Percentiles rank a stretch among this genome's conserved stretches.
Evolutionary conservation across 2,329 filamentous ascomycete species (phyloP).

Genomic region (Xylariaceae sp.): DNA sequence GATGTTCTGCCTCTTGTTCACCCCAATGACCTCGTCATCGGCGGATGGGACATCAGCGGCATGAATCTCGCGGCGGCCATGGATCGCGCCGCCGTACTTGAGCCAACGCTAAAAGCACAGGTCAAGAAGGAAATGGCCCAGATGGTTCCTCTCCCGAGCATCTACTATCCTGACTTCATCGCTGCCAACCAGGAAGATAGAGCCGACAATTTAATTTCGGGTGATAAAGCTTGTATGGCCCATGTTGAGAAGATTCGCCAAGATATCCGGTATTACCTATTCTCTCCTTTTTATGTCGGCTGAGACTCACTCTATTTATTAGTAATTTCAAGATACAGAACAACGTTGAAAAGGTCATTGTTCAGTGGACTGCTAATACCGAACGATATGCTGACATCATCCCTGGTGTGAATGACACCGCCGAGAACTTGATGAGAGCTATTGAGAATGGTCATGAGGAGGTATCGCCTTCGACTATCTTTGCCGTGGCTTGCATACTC

Average conservation of each 20-base stretch:
- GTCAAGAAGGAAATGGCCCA: constrained; percentile 91
- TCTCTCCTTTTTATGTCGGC: background rate
- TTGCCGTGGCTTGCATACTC: constrained; percentile 91
- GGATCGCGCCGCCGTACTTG: constrained; percentile 93
- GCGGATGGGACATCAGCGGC: constrained; percentile 96
- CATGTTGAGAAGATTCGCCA: constrained; percentile 93
- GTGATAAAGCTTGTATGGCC: constrained; percentile 80
- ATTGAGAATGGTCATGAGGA: constrained; percentile 89
- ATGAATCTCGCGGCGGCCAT: constrained; percentile 90
- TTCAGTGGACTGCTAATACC: constrained; percentile 99
- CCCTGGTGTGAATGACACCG: constrained; percentile 91
- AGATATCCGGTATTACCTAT: constrained; percentile 74
- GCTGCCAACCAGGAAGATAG: constrained; percentile 97
- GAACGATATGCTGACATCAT: constrained; percentile 93
- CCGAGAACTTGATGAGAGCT: constrained; percentile 87
- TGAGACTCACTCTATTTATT: constrained; percentile 24
- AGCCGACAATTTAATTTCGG: constrained; percentile 87
- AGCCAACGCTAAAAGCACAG: constrained; percentile 88
- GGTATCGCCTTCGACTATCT: constrained; percentile 93
- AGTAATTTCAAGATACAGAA: constrained; percentile 89
- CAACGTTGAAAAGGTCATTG: constrained; percentile 89
- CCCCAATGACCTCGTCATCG: constrained; percentile 92
- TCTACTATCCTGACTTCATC: constrained; percentile 99
- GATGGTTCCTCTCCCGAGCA: constrained; percentile 88
- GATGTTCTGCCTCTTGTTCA: constrained; percentile 95